These are phyloP conservation scores for Scheffersomyces insectosa DNA, from an alignment of 1,139 yeast genomes.

Conservation along the genomic window DNA sequence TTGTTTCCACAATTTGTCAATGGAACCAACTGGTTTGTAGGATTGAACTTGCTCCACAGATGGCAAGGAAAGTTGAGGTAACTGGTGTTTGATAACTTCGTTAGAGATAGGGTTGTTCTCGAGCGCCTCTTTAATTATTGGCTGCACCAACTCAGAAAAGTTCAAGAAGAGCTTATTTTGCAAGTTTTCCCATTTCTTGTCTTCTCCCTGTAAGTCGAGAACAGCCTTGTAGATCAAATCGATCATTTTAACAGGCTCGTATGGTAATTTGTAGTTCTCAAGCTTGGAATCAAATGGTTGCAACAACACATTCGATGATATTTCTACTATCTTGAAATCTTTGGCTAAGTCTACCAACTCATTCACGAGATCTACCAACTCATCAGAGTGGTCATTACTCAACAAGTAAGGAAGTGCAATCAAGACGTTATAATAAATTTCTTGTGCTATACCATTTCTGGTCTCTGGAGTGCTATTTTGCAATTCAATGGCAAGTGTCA, in stretches of 20 bases:
- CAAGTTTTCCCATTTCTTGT: conserved; percentile 26
- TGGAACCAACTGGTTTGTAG: conserved; percentile 31
- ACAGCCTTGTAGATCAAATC: conserved; percentile 58
- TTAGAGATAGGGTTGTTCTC: conserved; percentile 39
- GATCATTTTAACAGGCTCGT: conserved; percentile 52
- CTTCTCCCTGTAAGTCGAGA: conserved; percentile 29
- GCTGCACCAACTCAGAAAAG: conserved; percentile 31
- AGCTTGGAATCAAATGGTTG: conserved; percentile 42
- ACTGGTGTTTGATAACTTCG: conserved; percentile 42
- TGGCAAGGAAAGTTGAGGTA: conserved; percentile 53
- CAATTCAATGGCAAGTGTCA: conserved; percentile 57
- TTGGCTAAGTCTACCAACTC: conserved; percentile 49
- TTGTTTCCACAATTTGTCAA: conserved; percentile 41
- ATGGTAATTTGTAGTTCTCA: conserved; percentile 46
- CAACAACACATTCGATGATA: conserved; percentile 23
- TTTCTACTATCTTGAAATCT: conserved; percentile 29
- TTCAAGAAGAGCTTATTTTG: conserved; percentile 33
- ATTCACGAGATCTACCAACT: conserved; percentile 36
- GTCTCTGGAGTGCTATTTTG: conserved; percentile 38
- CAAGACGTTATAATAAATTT: conserved; percentile 63
- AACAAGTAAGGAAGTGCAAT: conserved; percentile 70
- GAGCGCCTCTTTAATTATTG: conserved; percentile 39
- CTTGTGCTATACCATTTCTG: conserved; percentile 66
- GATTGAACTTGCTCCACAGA: conserved; percentile 34
- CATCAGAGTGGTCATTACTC: conserved; percentile 42